Percentiles rank a stretch among this genome's conserved stretches.
phyloP scores from a whole-genome alignment of 805 yeast species.

The Metschnikowia drakensbergensis region DNA sequence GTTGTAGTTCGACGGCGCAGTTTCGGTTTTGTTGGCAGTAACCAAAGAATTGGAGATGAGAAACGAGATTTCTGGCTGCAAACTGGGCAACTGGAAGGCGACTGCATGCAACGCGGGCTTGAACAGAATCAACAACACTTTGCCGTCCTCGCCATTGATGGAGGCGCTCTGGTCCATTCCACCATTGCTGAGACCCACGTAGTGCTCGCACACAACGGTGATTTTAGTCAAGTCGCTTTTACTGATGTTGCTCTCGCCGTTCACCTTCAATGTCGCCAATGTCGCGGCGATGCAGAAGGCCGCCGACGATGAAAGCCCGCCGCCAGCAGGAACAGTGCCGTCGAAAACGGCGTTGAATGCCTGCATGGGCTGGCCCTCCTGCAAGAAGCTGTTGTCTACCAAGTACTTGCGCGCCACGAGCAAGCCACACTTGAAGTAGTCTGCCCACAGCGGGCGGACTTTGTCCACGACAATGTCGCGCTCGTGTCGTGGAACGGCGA shows the following conservation, averaged over 20 bases:
- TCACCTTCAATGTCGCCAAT: constrained; percentile 51
- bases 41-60: constrained; percentile 62
- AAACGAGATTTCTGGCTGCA: constrained; percentile 44
- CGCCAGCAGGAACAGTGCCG: constrained; percentile 70
- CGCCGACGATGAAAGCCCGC: constrained; percentile 69
- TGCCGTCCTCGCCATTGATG: constrained; percentile 55
- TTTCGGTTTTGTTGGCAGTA: constrained; percentile 61
- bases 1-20: constrained; percentile 68
- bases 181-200: constrained; percentile 73
- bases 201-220: constrained; percentile 65
- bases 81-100: constrained; percentile 51
- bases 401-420: constrained; percentile 54
- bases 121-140: constrained; percentile 59
- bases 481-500: constrained; percentile 42
- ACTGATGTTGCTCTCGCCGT: constrained; percentile 41
- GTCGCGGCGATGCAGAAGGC: constrained; percentile 68
- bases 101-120: constrained; percentile 54
- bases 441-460: constrained; percentile 55
- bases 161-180: constrained; percentile 79
- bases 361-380: constrained; percentile 23
- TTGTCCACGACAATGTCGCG: constrained; percentile 45
- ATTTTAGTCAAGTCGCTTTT: constrained; percentile 54
- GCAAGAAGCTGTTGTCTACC: constrained; percentile 27
- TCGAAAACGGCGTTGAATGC: constrained; percentile 53
- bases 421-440: constrained; percentile 63